Base-by-base conservation (phyloP, 1,139 yeast genomes). In the Taphrina deformans region DNA sequence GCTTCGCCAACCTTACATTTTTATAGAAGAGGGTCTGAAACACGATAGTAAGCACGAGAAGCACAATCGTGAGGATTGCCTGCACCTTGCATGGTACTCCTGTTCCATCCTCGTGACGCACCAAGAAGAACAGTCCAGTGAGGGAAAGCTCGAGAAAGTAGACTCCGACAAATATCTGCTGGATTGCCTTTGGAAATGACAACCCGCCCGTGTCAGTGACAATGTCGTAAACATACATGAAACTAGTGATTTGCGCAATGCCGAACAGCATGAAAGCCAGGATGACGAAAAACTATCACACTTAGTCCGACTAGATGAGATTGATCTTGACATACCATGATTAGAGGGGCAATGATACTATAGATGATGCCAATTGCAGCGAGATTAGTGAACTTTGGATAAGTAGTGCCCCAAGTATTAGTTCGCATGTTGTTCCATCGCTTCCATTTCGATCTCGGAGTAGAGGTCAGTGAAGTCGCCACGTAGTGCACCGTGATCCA, bases 61-160 rank as follows among this genome's bases (percentile, higher is more conserved):
- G 79, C 66, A 89, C 81, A 5, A 83, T 87, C 76, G 89, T 91
- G 65, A 93, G 78, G 21, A 71, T 63, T 1, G 70, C 72, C 41
- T 72, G 73, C 2, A 59, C 50, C 27, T 59, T 48, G 51, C 63
- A 59, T 5, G 70, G 62, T 9, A 52, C 67, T 27, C 58, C 65
- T 1, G 69, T 70, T 31, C 71, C 71, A 31, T 68, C 58, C 18
- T 67, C 65, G 41, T 69, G 59, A 2, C 69, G 40, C n/a, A 83
- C 92, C 70, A 92, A 82, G 58, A 96, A 96, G 74, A 91, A 91
- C 69, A 93, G 79, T 65, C 96, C 97, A 69, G 92, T 77, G 73
- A 93, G 74, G 78, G 96, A 89, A 29, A 91, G 76, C 76, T 93
- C 93, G 16, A 95, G 96, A 69, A 93, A 76, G 75, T 93, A 93